phyloP scores from a whole-genome alignment of 345 rosid genomes.

The Cardamine occulta region DNA sequence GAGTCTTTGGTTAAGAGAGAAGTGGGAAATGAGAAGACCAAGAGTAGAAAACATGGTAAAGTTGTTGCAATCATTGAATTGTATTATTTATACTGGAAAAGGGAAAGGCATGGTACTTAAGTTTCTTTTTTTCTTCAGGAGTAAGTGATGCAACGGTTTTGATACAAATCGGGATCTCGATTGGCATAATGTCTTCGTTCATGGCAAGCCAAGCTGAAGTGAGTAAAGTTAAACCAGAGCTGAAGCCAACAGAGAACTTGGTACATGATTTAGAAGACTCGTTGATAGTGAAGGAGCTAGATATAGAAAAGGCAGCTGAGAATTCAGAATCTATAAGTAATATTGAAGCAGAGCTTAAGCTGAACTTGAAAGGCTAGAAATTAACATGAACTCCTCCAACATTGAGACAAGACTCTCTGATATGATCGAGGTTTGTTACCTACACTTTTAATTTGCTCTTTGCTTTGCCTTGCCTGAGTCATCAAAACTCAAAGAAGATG shows the following conservation, averaged over 20 bases:
- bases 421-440: slow-evolving; percentile 56
- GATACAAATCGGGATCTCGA: slow-evolving; percentile 72
- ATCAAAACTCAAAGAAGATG: slow-evolving; percentile 11
- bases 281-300: slow-evolving; percentile 27
- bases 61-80: slow-evolving; percentile 1
- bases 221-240: slow-evolving; percentile 58
- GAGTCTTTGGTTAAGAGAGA: slow-evolving; percentile 23
- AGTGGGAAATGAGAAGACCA: slow-evolving; percentile 36
- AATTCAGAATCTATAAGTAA: slow-evolving; percentile 60
- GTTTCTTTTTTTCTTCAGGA: slow-evolving; percentile 49
- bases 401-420: slow-evolving; percentile 53
- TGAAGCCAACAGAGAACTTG: slow-evolving; percentile 77
- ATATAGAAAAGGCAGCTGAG: slow-evolving; percentile 53
- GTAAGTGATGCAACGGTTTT: slow-evolving; percentile 48
- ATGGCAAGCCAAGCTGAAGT: slow-evolving; percentile 59
- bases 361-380: slow-evolving; percentile 89
- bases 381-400: slow-evolving; percentile 57
- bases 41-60: slow-evolving; percentile 41
- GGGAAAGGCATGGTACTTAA: slow-evolving; percentile 3
- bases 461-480: slow-evolving; percentile 7
- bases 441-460: slow-evolving; percentile 7
- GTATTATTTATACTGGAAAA: not conserved
- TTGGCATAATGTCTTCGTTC: slow-evolving; percentile 66
- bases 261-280: slow-evolving; percentile 80
- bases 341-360: slow-evolving; percentile 97